These are phyloP conservation scores for Alternaria infectoria DNA, from an alignment of 2,329 filamentous ascomycete species.

Conservation along the genomic window DNA sequence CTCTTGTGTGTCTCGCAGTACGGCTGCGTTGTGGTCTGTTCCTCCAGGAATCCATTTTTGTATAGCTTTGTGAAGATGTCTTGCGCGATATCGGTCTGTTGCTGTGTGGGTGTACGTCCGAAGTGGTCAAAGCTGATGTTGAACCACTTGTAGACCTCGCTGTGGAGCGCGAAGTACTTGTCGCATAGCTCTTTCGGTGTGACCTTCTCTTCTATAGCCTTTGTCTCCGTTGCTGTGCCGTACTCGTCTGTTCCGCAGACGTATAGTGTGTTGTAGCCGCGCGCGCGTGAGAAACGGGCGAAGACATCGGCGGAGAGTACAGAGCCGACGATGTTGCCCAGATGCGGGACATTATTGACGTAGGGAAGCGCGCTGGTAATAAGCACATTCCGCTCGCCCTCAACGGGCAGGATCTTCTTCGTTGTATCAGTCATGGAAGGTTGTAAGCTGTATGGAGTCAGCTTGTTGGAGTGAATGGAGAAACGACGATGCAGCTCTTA, in stretches of 20 bases:
- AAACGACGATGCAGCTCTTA: neutral
- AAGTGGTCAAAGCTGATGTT: slow-evolving; percentile 94
- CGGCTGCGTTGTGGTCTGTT: slow-evolving; percentile 85
- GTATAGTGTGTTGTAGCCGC: slow-evolving; percentile 80
- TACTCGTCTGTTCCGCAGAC: slow-evolving; percentile 94
- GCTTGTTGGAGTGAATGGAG: neutral
- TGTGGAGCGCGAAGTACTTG: slow-evolving; percentile 90
- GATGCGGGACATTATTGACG: slow-evolving; percentile 75
- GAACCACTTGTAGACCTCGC: slow-evolving; percentile 95
- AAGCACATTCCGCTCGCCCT: slow-evolving; percentile 79
- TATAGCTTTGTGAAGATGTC: slow-evolving; percentile 87
- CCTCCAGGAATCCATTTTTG: slow-evolving; percentile 85
- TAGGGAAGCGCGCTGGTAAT: slow-evolving; percentile 93
- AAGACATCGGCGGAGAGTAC: slow-evolving; percentile 89
- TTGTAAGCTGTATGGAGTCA: slow-evolving; percentile 1
- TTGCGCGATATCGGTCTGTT: slow-evolving; percentile 93
- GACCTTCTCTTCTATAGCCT: slow-evolving; percentile 81
- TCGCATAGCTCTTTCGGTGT: slow-evolving; percentile 85
- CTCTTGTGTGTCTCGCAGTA: slow-evolving; percentile 76
- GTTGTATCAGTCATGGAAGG: slow-evolving; percentile 40
- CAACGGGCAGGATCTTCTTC: slow-evolving; percentile 56
- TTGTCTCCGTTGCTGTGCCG: slow-evolving; percentile 94
- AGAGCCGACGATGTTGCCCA: slow-evolving; percentile 59
- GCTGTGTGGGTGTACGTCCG: slow-evolving; percentile 84
- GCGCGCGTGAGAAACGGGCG: slow-evolving; percentile 74